A percentile compares a stretch with the other conserved stretches of the same genome.
Evolutionary conservation across 345 rosid species (phyloP).

Genomic region (Citrus medica): DNA sequence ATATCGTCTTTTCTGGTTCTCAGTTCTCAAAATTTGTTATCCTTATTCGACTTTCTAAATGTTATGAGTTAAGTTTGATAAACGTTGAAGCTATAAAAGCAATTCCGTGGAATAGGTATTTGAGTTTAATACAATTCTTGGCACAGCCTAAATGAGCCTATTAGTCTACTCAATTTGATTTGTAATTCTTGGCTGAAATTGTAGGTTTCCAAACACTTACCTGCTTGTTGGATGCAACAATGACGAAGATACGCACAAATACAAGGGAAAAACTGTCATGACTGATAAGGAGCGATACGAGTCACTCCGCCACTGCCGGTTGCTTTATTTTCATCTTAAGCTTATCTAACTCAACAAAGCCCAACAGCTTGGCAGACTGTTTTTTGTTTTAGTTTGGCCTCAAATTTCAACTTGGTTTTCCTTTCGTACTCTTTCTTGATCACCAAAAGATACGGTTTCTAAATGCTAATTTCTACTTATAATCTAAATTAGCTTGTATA

Average conservation of each 20-base stretch:
- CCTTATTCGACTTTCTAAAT: background rate
- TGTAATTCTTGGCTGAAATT: background rate
- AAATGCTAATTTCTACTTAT: background rate
- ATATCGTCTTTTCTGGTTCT: background rate
- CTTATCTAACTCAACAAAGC: background rate
- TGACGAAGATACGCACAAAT: conserved; percentile 56
- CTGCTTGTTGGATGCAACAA: conserved; percentile 67
- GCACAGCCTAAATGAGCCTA: background rate
- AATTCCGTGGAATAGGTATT: background rate
- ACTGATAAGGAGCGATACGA: conserved; percentile 62
- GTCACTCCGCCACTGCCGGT: conserved; percentile 73
- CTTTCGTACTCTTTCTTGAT: background rate
- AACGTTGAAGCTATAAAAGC: background rate
- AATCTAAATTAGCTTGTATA: too few relatives aligned
- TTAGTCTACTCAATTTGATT: background rate
- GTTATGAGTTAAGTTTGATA: background rate
- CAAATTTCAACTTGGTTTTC: background rate
- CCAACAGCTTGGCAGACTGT: background rate
- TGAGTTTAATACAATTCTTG: background rate
- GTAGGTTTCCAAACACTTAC: conserved; percentile 63
- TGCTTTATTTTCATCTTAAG: background rate
- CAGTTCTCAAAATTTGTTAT: background rate
- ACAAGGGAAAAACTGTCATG: conserved; percentile 76
- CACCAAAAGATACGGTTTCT: background rate
- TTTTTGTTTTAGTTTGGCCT: background rate